Percentiles rank a stretch among this genome's conserved stretches.
Evolutionary conservation across 352 stramenopile genomes (phyloP).

Genomic region (Globisporangium abappressorium): DNA sequence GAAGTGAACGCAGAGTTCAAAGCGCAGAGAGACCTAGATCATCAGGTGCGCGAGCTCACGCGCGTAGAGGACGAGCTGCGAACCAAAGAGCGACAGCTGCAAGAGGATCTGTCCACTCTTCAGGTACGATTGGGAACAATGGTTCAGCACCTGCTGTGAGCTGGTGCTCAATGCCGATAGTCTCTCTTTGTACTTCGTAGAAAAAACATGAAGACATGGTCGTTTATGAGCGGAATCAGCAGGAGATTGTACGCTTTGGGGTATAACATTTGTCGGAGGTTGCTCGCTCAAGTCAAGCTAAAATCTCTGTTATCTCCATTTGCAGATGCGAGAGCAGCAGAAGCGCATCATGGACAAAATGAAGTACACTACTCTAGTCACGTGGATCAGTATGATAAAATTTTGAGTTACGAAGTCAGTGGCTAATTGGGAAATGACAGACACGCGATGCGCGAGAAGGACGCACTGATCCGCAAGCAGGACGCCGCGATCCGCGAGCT

Average conservation of each 20-base stretch:
- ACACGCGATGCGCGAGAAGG: conserved; percentile 45
- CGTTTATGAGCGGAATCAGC: conserved; percentile 35
- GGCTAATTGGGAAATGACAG: conserved; percentile 10
- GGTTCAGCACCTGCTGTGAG: too few relatives aligned
- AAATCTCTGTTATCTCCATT: neutral
- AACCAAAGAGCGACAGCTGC: conserved; percentile 27
- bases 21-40: conserved; percentile 31
- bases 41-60: conserved; percentile 41
- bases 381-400: too few relatives aligned
- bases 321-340: conserved; percentile 42
- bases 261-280: too few relatives aligned
- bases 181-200: conserved; percentile 12
- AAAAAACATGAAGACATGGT: conserved; percentile 46
- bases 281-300: neutral
- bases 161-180: neutral
- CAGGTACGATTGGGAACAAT: conserved; percentile 19
- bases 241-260: conserved; percentile 32
- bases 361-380: conserved; percentile 22
- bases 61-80: conserved; percentile 27
- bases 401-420: too few relatives aligned
- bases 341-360: conserved; percentile 56
- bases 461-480: conserved; percentile 44
- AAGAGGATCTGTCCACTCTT: conserved; percentile 31
- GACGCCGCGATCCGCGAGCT: conserved; percentile 42
- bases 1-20: conserved; percentile 18